Percentiles rank a stretch among this genome's conserved stretches.
These are phyloP conservation scores for Adansonia rubrostipa DNA, from an alignment of 441 rosid species.

Conservation along the genomic window DNA sequence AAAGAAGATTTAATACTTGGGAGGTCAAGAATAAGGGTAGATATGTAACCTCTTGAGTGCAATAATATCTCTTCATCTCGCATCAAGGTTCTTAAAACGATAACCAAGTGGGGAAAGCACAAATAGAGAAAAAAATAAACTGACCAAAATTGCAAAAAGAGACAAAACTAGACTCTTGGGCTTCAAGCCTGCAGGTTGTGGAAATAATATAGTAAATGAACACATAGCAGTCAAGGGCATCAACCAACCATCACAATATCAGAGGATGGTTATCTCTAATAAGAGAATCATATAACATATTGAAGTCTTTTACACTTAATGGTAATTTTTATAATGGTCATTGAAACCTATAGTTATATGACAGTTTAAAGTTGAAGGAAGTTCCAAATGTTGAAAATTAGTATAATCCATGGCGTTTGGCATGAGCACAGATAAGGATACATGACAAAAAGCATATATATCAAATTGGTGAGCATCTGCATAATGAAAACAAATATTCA, in stretches of 20 bases:
- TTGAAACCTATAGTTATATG: not conserved
- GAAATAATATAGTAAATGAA: not conserved
- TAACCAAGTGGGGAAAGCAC: not conserved
- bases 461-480: conserved; percentile 10
- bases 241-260: not conserved
- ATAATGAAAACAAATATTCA: conserved; percentile 40
- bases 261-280: not conserved
- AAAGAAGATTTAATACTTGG: not conserved
- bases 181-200: not conserved
- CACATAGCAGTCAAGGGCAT: not conserved
- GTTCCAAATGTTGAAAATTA: conserved; percentile 10
- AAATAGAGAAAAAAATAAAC: not conserved
- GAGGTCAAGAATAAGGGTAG: not conserved
- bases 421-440: not conserved
- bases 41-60: not conserved
- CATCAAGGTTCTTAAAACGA: not conserved
- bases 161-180: not conserved
- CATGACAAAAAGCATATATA: not conserved
- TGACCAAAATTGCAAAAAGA: not conserved
- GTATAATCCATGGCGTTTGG: not conserved
- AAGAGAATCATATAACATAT: conserved; percentile 2
- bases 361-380: conserved; percentile 3
- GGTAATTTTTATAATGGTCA: not conserved
- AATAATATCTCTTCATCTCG: not conserved
- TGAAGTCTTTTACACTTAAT: not conserved